Base-by-base conservation (phyloP, 2,329 filamentous ascomycete species). In the Mycosphaerella arachidis region DNA sequence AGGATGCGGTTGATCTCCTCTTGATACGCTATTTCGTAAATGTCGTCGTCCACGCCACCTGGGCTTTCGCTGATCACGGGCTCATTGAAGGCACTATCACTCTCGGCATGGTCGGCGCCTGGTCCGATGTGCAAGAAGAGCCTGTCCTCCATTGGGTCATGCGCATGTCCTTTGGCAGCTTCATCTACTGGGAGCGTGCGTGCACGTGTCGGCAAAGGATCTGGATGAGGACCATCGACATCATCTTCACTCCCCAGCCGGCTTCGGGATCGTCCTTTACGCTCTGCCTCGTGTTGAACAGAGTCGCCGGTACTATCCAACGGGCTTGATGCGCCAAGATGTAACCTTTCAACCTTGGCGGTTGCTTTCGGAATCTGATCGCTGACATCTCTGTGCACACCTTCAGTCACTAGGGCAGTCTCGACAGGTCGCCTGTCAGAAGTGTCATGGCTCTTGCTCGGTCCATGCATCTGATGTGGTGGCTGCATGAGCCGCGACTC, bases 1-100 rank as follows among this genome's bases (percentile, higher is more conserved):
- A 83, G 76, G 68, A 97, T 93, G 16, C 87, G 83, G 60, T 88
- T 83, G 30, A 94, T 84, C 75, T 97, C 91, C 62, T 89, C 84
- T 70, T 90, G 86, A 72, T 96, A 97, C 0, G 93, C 93, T 0
- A 84, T 85, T 73, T 96, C 91, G 73, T 96, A 97, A 59, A 97
- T 88, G 20, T 66, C 61, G n/a, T 67, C 66, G 35, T 67, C 67
- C 13, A 64, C 64, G 20, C 65, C 65, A 6, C 61, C 59, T 12
- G 65, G 66, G 43, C 62, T 62, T 50, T 68, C 67, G 45, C 63
- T 62, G 31, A 68, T 58, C 7, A 64, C 40, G 20, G 57, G 63
- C 16, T 62, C 61, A 12, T 72, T 75, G 9, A 72, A 66, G 27
- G 75, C 71, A 6, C 73, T 66, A n/a, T 72, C 67, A 18, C 78